Percentiles rank a stretch among this genome's conserved stretches.
phyloP scores from a whole-genome alignment of 2,329 filamentous ascomycete species.

The Trichoderma hamatum region DNA sequence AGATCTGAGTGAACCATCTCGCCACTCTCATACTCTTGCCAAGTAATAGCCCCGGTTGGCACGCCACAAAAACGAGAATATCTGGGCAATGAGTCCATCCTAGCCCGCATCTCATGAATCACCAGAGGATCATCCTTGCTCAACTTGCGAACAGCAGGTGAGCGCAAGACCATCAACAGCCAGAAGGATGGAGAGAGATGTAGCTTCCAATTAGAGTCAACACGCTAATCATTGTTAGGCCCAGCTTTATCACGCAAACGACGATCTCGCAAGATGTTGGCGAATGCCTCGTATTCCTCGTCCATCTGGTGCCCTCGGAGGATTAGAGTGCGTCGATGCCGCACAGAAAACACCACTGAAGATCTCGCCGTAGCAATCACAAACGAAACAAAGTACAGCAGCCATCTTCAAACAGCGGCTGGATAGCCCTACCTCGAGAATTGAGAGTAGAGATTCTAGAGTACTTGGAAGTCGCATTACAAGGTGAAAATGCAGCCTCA shows the following conservation, averaged over 20 bases:
- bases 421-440: too few relatives aligned
- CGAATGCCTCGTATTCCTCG: not conserved
- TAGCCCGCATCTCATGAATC: constrained; percentile 1
- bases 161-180: constrained; percentile 26
- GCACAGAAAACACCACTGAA: too few relatives aligned
- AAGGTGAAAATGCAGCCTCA: too few relatives aligned
- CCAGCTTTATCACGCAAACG: not conserved
- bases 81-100: not conserved
- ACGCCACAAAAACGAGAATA: constrained; percentile 20
- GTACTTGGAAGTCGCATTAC: too few relatives aligned
- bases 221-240: not conserved
- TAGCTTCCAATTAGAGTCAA: constrained; percentile 25
- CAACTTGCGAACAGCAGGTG: not conserved
- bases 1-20: not conserved
- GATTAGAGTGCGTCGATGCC: too few relatives aligned
- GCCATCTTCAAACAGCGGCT: too few relatives aligned
- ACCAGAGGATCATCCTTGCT: constrained; percentile 5
- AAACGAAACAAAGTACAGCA: too few relatives aligned
- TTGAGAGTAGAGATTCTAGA: too few relatives aligned
- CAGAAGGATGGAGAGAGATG: constrained; percentile 28
- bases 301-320: not conserved
- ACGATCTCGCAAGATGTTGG: not conserved
- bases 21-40: not conserved
- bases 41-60: not conserved
- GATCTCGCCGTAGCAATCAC: too few relatives aligned